Percentiles rank a stretch among this genome's conserved stretches.
phyloP scores from a whole-genome alignment of 2,329 filamentous ascomycete species.

The Torrubiella hemipterigena region DNA sequence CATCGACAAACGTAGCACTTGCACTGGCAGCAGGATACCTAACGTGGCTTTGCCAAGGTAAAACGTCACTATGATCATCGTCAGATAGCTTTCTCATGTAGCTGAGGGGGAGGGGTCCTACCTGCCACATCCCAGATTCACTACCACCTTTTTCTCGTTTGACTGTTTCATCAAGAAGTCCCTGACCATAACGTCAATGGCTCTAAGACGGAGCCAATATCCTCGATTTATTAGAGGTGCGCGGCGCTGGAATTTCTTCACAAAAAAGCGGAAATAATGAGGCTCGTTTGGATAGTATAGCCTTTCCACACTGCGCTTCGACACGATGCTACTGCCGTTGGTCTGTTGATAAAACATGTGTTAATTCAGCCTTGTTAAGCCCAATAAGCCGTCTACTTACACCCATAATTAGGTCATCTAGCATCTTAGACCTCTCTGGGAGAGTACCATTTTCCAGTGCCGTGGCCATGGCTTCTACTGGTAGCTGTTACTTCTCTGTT shows the following conservation, averaged over 20 bases:
- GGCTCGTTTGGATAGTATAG: slow-evolving; percentile 68
- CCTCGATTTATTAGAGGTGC: slow-evolving; percentile 86
- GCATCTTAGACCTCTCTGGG: slow-evolving; percentile 13
- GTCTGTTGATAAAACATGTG: slow-evolving; percentile 36
- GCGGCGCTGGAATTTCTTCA: slow-evolving; percentile 68
- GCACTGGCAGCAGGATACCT: slow-evolving; percentile 48
- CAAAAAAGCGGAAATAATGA: slow-evolving; percentile 81
- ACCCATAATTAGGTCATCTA: slow-evolving; percentile 44
- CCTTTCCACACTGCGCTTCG: slow-evolving; percentile 84
- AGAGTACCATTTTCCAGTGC: no score
- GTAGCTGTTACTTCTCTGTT: no score
- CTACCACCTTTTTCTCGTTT: slow-evolving; percentile 54
- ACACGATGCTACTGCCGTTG: slow-evolving; percentile 85
- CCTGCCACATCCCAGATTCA: slow-evolving; percentile 88
- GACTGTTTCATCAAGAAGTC: slow-evolving; percentile 52
- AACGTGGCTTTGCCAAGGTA: slow-evolving; percentile 72
- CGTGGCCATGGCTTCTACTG: no score
- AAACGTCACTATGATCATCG: slow-evolving; percentile 54
- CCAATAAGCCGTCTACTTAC: slow-evolving; percentile 23
- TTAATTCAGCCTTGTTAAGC: background rate
- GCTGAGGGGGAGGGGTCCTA: slow-evolving; percentile 32
- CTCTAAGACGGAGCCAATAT: slow-evolving; percentile 76
- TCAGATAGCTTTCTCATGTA: slow-evolving; percentile 1
- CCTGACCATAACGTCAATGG: slow-evolving; percentile 62
- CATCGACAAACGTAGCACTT: slow-evolving; percentile 61